Evolutionary conservation across 2,329 filamentous ascomycete genomes (phyloP).

Genomic region (Paracoccidioides lutzii): DNA sequence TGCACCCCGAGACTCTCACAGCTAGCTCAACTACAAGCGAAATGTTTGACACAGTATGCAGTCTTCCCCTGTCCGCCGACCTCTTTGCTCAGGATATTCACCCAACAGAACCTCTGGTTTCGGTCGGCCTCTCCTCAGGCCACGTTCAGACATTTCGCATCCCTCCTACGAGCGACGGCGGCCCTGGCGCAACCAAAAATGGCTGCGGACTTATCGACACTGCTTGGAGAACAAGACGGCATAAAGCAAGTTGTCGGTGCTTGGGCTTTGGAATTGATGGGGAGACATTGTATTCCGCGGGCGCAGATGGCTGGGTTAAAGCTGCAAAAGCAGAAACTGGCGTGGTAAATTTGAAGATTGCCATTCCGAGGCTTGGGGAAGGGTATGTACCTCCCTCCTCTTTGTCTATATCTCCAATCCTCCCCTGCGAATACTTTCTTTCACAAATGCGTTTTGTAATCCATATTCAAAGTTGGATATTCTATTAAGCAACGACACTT

Average conservation of each 20-base stretch:
- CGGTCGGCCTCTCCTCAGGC: constrained; percentile 71
- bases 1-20: not conserved
- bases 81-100: constrained; percentile 83
- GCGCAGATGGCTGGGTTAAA: constrained; percentile 52
- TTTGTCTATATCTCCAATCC: not conserved
- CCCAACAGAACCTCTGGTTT: constrained; percentile 68
- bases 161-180: constrained; percentile 42
- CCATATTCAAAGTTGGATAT: not conserved
- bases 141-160: constrained; percentile 77
- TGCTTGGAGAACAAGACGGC: constrained; percentile 72
- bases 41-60: constrained; percentile 90
- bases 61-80: constrained; percentile 70
- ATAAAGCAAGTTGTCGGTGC: constrained; percentile 85
- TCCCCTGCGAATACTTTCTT: not conserved
- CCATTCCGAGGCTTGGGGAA: constrained; percentile 46
- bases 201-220: constrained; percentile 69
- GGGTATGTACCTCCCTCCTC: constrained; percentile 22
- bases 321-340: constrained; percentile 46
- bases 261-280: constrained; percentile 72
- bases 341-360: constrained; percentile 67
- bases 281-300: constrained; percentile 47
- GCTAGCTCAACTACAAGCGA: not conserved
- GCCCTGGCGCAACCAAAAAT: constrained; percentile 38
- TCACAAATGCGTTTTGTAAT: not conserved
- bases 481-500: not conserved